Evolutionary conservation across 1,284 basidiomycete genomes (phyloP), one percentile per base, ranked within the genome.

Genomic region (Earliella scabrosa): DNA sequence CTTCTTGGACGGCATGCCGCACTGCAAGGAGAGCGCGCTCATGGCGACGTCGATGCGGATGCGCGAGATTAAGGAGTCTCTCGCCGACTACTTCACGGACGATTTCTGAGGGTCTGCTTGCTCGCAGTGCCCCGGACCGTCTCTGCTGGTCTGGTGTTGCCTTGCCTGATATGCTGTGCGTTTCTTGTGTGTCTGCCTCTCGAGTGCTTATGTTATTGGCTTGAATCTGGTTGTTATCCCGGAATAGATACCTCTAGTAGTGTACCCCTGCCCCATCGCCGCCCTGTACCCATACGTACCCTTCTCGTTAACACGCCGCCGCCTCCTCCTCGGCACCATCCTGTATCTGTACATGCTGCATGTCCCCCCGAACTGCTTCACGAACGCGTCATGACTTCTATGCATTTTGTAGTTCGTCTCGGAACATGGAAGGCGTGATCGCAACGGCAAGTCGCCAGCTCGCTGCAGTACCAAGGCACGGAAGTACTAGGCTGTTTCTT

Each of bases 1-100:
- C 1, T 62, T 73, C 53, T 56, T 75, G 32, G 77, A 78, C 38
- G 71, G 68, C 24, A 71, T 78, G 69, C 75, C 75, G 32, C 56
- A 66, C 52, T 73, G 71, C 60, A 68, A 64, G 56, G 71, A 73
- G 63, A 70, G 62, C 55, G 71, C 69, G 52, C 44, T 71, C 35
- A 51, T 66, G 51, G 68, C 68, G 47, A 70, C 68, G 44, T 60
- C 60, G 32, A 61, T 69, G 55, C 61, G 63, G 45, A 58, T 70
- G 52, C 62, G 66, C 49, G 71, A 73, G 58, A 64, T 73, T 52
- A 69, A 67, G 63, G 71, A 73, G 13, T 60, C 59, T 31, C 53
- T 73, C 40, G 66, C 71, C 45, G 71, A 73, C 50, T 65, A 71
- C 57, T 73, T 73, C 56, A 60, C 65, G 48, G 71, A 72, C 40